Conservation (phyloP, 257 asterid genomes). For the Datura wrightii region DNA sequence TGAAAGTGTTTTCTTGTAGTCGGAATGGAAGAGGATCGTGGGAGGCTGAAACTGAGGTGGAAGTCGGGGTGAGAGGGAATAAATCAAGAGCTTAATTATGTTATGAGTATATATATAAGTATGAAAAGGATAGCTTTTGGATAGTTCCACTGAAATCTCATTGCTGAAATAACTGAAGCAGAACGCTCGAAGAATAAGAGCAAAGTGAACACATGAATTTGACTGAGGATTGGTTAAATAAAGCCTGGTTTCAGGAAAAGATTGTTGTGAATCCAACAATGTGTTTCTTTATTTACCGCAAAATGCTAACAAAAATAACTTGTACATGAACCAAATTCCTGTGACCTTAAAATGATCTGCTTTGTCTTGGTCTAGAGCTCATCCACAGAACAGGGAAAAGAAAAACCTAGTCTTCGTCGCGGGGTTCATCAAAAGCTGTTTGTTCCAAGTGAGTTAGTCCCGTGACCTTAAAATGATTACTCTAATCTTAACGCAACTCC, state of each 20-base stretch:
- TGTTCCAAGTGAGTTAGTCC: not conserved
- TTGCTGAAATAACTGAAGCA: not conserved
- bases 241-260: not conserved
- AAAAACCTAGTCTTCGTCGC: not conserved
- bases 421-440: not conserved
- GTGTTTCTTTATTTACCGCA: not conserved
- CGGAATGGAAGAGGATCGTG: not conserved
- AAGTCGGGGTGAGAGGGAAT: not conserved
- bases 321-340: not conserved
- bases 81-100: not conserved
- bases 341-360: not conserved
- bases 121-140: not conserved
- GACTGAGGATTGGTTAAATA: not conserved
- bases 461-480: not conserved
- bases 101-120: not conserved
- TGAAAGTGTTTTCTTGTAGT: not conserved
- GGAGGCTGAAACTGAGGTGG: not conserved
- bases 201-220: not conserved
- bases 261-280: not conserved
- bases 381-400: not conserved
- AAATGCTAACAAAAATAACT: not conserved
- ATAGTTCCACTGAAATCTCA: not conserved
- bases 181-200: not conserved
- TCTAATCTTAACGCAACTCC: not conserved
- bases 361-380: conserved; percentile 4